Evolutionary conservation across 768 basidiomycete genomes (phyloP).

Genomic region (Dendrothele bispora): DNA sequence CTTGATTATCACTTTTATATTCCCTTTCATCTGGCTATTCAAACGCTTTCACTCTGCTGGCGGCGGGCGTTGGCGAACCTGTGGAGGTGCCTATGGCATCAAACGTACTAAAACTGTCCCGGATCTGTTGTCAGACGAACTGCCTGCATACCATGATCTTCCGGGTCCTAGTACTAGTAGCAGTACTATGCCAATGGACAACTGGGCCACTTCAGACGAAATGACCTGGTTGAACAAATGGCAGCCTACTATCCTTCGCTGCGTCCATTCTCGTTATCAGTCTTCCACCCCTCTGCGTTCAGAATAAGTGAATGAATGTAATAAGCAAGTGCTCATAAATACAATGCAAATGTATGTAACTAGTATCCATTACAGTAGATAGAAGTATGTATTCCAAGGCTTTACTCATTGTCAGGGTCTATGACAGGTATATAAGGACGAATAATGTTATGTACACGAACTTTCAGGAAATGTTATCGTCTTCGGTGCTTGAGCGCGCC

Average conservation of each 20-base stretch:
- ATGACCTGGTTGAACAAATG: slow-evolving; percentile 80
- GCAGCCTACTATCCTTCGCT: slow-evolving; percentile 66
- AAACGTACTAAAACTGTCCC: slow-evolving; percentile 44
- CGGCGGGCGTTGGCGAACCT: slow-evolving; percentile 76
- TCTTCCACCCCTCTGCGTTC: slow-evolving; percentile 15
- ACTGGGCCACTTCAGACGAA: slow-evolving; percentile 40
- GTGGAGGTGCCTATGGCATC: slow-evolving; percentile 75
- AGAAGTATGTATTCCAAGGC: no score
- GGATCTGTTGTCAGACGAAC: slow-evolving; percentile 15
- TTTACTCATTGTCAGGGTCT: no score
- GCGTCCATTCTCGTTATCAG: slow-evolving; percentile 48
- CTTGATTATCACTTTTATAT: slow-evolving; percentile 67
- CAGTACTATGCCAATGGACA: slow-evolving; percentile 13
- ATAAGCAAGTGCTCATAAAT: no score
- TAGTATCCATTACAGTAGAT: no score
- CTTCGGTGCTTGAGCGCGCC: no score
- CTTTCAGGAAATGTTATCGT: no score
- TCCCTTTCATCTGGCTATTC: slow-evolving; percentile 81
- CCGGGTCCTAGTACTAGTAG: slow-evolving; percentile 10
- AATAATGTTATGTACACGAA: no score
- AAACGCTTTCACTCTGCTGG: slow-evolving; percentile 65
- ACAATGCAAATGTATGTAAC: no score
- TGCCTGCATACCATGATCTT: slow-evolving; percentile 13
- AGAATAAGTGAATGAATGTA: no score
- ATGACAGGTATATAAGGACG: no score